Conservation (phyloP, 1,284 basidiomycete genomes). For the Schizophyllum commune region DNA sequence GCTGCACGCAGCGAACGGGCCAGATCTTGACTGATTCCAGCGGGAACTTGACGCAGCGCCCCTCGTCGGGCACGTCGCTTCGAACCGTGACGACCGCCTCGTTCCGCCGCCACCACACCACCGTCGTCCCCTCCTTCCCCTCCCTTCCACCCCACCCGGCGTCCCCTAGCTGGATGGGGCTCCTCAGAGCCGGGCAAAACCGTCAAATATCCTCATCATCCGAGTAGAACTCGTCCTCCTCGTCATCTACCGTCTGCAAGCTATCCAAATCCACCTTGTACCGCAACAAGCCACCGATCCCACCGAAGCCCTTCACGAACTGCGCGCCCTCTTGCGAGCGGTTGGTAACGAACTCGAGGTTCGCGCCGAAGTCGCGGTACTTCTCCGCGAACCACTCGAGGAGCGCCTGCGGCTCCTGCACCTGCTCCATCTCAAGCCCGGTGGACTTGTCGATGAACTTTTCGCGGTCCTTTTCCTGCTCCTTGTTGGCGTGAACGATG, state of each 20-base stretch:
- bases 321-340: conserved; percentile 96
- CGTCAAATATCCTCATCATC: conserved; percentile 81
- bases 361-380: conserved; percentile 96
- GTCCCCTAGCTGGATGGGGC: conserved; percentile 52
- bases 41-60: neutral
- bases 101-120: neutral
- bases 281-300: conserved; percentile 90
- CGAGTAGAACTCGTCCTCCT: conserved; percentile 77
- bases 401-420: conserved; percentile 70
- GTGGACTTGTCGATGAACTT: conserved; percentile 96
- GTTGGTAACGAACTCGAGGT: conserved; percentile 86
- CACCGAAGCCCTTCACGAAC: conserved; percentile 98
- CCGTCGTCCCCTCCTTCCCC: neutral
- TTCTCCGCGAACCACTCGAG: conserved; percentile 99
- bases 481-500: conserved; percentile 71
- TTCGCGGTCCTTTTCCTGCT: conserved; percentile 84
- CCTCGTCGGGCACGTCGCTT: neutral
- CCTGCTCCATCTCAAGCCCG: conserved; percentile 91
- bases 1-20: neutral
- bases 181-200: conserved; percentile 71
- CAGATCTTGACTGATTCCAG: neutral
- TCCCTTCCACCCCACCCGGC: conserved; percentile 48
- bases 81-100: neutral
- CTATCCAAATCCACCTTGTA: conserved; percentile 95
- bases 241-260: conserved; percentile 54